Evolutionary conservation across 129 eudicot genomes (phyloP), one percentile per base, ranked within the genome.

Genomic region (Glebionis coronaria): DNA sequence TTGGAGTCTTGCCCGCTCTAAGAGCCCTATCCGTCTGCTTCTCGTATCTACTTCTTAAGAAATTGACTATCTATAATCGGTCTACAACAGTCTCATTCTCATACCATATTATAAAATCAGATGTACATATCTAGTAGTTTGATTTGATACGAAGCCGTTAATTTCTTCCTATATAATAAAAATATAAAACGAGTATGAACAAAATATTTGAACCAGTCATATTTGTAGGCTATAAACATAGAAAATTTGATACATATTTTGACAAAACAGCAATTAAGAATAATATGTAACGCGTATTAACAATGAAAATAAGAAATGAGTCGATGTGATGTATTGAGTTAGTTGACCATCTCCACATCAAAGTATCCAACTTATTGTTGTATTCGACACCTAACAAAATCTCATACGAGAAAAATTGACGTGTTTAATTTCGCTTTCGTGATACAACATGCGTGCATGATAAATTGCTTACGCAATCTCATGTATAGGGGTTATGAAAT

Each of bases 321-420:
- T 54, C 10, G 60, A 10, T 54, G 60, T 54, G 59, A 54, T 54
- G 23, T n/a, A n/a, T 54, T 28, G 59, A 54, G 19, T 54, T 54
- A 54, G 31, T 54, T 20, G 60, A 13, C 0, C 60, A 54, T n/a
- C 6, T 8, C 29, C 60, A 20, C 12, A 23, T 54, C 28, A 20
- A 31, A 5, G 40, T 54, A 54, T 54, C 60, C 7, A 20, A 54
- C 28, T 54, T 54, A 20, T 54, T 54, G 28, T 54, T 54, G 28
- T 10, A 12, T 14, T 9, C 23, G 4, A 2, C 23, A 54, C 59
- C 28, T 54, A 54, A 3, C 60, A 20, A 9, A 20, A 54, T 54
- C 31, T 51, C 20, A n/a, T 15, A 14, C 15, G 15, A 52, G 25
- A 9, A 18, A 52, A 8, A n/a, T 5, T 6, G 8, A 52, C 21